Evolutionary conservation across 2,329 filamentous ascomycete genomes (phyloP).

Genomic region (Ceratocystis papillata): DNA sequence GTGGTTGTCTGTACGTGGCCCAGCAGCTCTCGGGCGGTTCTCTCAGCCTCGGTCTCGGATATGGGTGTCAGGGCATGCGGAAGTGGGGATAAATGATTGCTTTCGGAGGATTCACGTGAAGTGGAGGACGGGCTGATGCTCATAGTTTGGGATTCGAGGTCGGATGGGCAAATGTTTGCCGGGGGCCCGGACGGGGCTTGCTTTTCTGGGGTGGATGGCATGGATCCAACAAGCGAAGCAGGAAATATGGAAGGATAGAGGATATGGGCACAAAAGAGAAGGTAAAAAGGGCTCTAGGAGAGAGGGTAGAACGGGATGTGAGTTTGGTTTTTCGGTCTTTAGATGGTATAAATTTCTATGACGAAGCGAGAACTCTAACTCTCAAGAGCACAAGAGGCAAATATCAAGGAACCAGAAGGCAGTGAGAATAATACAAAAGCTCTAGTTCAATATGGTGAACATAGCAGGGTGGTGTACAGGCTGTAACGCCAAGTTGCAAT

Average conservation of each 20-base stretch:
- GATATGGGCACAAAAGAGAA: neutral
- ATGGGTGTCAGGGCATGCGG: slow-evolving; percentile 34
- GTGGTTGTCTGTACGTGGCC: slow-evolving; percentile 35
- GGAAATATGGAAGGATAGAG: too few relatives aligned
- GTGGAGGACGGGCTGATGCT: neutral
- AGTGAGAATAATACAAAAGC: neutral
- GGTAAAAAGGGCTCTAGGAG: neutral
- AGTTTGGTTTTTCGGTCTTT: neutral
- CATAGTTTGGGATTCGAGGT: slow-evolving; percentile 12
- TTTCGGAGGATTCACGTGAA: slow-evolving; percentile 11
- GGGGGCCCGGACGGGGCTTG: neutral
- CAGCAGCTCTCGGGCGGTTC: slow-evolving; percentile 37
- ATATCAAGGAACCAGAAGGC: neutral
- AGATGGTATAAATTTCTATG: neutral
- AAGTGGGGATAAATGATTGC: slow-evolving; percentile 31
- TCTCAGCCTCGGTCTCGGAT: slow-evolving; percentile 34
- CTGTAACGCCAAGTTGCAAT: too few relatives aligned
- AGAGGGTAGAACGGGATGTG: neutral
- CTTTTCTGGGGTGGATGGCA: neutral
- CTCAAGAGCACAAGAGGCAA: neutral
- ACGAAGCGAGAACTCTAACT: neutral
- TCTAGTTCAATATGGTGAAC: neutral
- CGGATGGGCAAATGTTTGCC: neutral
- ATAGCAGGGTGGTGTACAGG: neutral
- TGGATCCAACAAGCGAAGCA: neutral